Evolutionary conservation across 805 yeast genomes (phyloP).

Genomic region (Saccharomycopsis sp.): DNA sequence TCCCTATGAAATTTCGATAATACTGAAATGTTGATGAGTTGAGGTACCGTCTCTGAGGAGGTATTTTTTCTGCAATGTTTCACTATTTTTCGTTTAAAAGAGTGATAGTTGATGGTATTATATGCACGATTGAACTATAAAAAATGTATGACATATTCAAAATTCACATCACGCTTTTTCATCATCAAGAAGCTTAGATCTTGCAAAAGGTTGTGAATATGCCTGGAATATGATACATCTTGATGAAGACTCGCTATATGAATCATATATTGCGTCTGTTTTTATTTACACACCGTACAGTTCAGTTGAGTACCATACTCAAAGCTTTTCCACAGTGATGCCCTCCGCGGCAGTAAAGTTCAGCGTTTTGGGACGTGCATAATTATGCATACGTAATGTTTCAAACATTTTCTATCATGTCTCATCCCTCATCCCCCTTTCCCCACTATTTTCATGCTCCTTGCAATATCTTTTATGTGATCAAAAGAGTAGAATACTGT

Average conservation of each 20-base stretch:
- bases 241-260: not conserved
- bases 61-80: not conserved
- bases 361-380: not conserved
- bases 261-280: not conserved
- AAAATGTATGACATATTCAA: not conserved
- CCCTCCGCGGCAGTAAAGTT: not conserved
- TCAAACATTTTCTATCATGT: not conserved
- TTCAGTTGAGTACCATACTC: not conserved
- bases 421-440: constrained; percentile 1
- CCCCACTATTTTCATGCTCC: not conserved
- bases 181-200: too few species aligned
- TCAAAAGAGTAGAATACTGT: not conserved
- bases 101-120: not conserved
- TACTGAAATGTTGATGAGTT: not conserved
- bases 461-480: not conserved
- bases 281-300: not conserved
- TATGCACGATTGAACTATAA: not conserved
- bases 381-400: not conserved
- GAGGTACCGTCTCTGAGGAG: constrained; percentile 1
- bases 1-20: not conserved
- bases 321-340: not conserved
- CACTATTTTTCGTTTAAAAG: not conserved
- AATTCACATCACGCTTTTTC: too few species aligned
- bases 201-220: too few species aligned
- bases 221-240: too few species aligned